A percentile compares a stretch with the other conserved stretches of the same genome.
phyloP scores from a whole-genome alignment of 2,329 filamentous ascomycete species.

The Apiospora rasikravindrae region DNA sequence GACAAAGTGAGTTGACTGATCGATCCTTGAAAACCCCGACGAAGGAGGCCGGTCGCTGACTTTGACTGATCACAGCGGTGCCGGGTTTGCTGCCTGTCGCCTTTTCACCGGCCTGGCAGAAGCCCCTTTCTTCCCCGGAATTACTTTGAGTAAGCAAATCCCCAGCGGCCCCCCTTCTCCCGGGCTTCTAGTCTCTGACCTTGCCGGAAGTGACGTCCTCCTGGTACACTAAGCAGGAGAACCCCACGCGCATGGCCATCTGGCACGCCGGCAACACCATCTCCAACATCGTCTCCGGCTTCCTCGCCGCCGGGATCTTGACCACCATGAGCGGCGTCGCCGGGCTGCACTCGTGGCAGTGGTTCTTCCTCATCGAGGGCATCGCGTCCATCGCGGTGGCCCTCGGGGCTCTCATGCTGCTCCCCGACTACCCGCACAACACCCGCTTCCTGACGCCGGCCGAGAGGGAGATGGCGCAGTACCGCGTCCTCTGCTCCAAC shows the following conservation, averaged over 20 bases:
- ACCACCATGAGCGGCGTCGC: conserved; percentile 47
- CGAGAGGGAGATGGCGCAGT: conserved; percentile 46
- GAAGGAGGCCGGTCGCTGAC: background rate
- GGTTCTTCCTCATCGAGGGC: conserved; percentile 52
- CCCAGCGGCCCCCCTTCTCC: background rate
- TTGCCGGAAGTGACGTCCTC: conserved; percentile 41
- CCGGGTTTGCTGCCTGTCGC: conserved; percentile 31
- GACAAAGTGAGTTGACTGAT: conserved; percentile 27
- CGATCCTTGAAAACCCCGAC: background rate
- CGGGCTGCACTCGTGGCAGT: conserved; percentile 48
- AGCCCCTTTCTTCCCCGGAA: conserved; percentile 52
- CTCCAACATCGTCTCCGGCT: conserved; percentile 50
- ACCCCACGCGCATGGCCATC: conserved; percentile 47
- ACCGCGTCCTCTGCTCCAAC: conserved; percentile 41
- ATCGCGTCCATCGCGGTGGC: conserved; percentile 42
- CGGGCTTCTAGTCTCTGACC: background rate
- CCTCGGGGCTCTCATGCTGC: conserved; percentile 40
- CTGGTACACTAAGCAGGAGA: conserved; percentile 51
- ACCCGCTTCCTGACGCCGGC: conserved; percentile 46
- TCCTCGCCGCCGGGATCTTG: conserved; percentile 50
- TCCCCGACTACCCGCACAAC: conserved; percentile 46
- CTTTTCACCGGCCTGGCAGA: conserved; percentile 38
- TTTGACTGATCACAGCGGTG: background rate
- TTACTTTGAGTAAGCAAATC: conserved; percentile 43
- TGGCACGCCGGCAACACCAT: conserved; percentile 52